Evolutionary conservation across 1,139 yeast species (phyloP).

Genomic region (Saccharomyces hybrid): DNA sequence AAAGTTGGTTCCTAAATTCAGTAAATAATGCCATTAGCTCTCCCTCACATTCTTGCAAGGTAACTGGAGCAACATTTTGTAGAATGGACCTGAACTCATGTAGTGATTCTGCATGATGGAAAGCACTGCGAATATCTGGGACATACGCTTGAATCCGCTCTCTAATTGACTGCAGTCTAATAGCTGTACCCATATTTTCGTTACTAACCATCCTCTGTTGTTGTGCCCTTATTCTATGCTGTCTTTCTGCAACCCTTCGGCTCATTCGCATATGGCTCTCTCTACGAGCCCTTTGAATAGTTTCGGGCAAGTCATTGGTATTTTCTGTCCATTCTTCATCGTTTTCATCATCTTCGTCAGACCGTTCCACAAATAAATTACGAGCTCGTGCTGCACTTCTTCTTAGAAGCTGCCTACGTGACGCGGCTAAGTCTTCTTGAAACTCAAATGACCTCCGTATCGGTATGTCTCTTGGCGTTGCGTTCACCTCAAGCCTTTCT

Average conservation of each 20-base stretch:
- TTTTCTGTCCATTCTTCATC: slow-evolving; percentile 4
- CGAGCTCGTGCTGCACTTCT: slow-evolving; percentile 20
- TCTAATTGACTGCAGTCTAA: slow-evolving; percentile 9
- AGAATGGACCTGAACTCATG: slow-evolving; percentile 21
- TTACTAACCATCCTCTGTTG: slow-evolving; percentile 2
- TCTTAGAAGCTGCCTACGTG: slow-evolving; percentile 15
- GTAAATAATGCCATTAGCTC: slow-evolving; percentile 19
- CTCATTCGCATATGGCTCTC: slow-evolving; percentile 3
- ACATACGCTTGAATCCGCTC: slow-evolving; percentile 15
- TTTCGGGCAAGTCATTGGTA: slow-evolving; percentile 11
- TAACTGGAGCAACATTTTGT: slow-evolving; percentile 15
- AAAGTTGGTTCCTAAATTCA: slow-evolving; percentile 18
- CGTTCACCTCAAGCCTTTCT: slow-evolving; percentile 18
- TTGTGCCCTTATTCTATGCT: slow-evolving; percentile 2
- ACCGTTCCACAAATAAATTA: slow-evolving; percentile 11
- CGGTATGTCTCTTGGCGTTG: slow-evolving; percentile 22
- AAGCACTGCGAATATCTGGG: slow-evolving; percentile 19
- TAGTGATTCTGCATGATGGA: slow-evolving; percentile 21
- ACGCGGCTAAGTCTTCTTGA: slow-evolving; percentile 14
- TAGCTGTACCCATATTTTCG: slow-evolving; percentile 5
- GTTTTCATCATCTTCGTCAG: slow-evolving; percentile 10
- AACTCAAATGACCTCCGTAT: slow-evolving; percentile 25
- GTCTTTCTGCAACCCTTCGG: slow-evolving; percentile 1
- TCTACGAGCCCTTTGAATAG: slow-evolving; percentile 3
- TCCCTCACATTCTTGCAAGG: slow-evolving; percentile 15